Conservation (phyloP, 805 yeast genomes). For the Ogataea wickerhamii region DNA sequence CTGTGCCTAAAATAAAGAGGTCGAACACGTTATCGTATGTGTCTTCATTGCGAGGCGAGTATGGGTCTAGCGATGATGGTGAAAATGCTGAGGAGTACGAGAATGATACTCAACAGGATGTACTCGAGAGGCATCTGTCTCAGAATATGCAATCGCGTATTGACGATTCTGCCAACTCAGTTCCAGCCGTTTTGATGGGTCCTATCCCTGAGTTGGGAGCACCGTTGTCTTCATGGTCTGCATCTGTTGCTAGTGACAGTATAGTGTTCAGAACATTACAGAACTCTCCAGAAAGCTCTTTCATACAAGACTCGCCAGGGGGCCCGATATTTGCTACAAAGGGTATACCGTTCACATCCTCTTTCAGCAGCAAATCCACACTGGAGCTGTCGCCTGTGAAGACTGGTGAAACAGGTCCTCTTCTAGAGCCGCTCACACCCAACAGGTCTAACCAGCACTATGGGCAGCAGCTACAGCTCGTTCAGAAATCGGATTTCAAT, state of each 20-base stretch:
- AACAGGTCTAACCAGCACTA: slow-evolving; percentile 22
- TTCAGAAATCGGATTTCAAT: background rate
- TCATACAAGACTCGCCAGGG: slow-evolving; percentile 23
- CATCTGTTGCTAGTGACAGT: slow-evolving; percentile 39
- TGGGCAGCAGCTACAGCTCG: slow-evolving; percentile 9
- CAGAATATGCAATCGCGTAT: background rate
- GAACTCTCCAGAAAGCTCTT: slow-evolving; percentile 35
- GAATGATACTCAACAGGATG: slow-evolving; percentile 9
- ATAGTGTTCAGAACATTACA: slow-evolving; percentile 27
- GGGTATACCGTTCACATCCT: slow-evolving; percentile 53
- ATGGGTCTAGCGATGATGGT: slow-evolving; percentile 8
- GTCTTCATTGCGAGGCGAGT: slow-evolving; percentile 8
- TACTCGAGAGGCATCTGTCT: background rate
- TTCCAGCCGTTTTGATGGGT: slow-evolving; percentile 12
- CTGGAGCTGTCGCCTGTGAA: slow-evolving; percentile 61
- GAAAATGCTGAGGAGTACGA: slow-evolving; percentile 11
- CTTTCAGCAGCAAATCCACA: slow-evolving; percentile 63
- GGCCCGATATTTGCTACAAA: slow-evolving; percentile 31
- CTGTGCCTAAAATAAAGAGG: slow-evolving; percentile 8
- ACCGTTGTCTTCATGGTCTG: slow-evolving; percentile 39
- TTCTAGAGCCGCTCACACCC: slow-evolving; percentile 63
- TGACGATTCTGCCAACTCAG: slow-evolving; percentile 1
- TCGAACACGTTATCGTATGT: slow-evolving; percentile 14
- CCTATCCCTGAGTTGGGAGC: slow-evolving; percentile 37
- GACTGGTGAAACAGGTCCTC: slow-evolving; percentile 58